Percentiles rank a stretch among this genome's conserved stretches.
These are phyloP conservation scores for Termitomyces sp. DNA, from an alignment of 768 basidiomycete species.

Conservation along the genomic window DNA sequence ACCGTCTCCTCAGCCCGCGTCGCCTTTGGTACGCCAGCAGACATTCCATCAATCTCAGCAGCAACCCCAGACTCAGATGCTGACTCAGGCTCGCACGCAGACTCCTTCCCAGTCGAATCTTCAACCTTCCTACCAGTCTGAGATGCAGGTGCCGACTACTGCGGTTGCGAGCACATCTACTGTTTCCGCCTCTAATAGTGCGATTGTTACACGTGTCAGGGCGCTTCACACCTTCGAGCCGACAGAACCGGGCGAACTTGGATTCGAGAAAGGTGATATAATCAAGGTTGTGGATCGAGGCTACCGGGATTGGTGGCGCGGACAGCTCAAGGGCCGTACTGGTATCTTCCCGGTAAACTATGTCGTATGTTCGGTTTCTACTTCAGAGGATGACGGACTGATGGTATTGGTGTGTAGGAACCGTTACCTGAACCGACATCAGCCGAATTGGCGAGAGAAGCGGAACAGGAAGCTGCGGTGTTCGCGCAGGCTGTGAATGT, in stretches of 20 bases:
- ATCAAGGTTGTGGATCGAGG: constrained; percentile 93
- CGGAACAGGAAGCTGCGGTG: constrained; percentile 81
- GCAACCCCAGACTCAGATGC: constrained; percentile 17
- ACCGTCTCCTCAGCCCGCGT: constrained; percentile 28
- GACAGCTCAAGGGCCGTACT: constrained; percentile 82
- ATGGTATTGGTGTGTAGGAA: constrained; percentile 44
- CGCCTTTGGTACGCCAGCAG: background rate
- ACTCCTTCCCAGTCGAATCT: constrained; percentile 9
- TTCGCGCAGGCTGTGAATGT: constrained; percentile 85
- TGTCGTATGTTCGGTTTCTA: constrained; percentile 51
- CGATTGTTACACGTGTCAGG: constrained; percentile 74
- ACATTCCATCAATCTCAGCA: constrained; percentile 12
- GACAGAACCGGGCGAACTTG: constrained; percentile 83
- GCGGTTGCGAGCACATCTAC: background rate
- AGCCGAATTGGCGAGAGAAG: constrained; percentile 72
- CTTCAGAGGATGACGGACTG: background rate
- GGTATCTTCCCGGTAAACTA: constrained; percentile 98
- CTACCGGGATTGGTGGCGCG: constrained; percentile 97
- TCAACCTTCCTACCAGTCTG: constrained; percentile 9
- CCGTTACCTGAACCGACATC: constrained; percentile 79
- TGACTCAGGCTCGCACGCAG: constrained; percentile 6
- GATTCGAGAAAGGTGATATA: constrained; percentile 87
- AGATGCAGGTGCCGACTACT: constrained; percentile 12
- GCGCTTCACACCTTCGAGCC: constrained; percentile 89
- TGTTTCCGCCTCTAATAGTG: background rate